Evolutionary conservation across 306 rosid species (phyloP), one percentile per base, ranked within the genome.

Genomic region (Citrullus colocynthis): DNA sequence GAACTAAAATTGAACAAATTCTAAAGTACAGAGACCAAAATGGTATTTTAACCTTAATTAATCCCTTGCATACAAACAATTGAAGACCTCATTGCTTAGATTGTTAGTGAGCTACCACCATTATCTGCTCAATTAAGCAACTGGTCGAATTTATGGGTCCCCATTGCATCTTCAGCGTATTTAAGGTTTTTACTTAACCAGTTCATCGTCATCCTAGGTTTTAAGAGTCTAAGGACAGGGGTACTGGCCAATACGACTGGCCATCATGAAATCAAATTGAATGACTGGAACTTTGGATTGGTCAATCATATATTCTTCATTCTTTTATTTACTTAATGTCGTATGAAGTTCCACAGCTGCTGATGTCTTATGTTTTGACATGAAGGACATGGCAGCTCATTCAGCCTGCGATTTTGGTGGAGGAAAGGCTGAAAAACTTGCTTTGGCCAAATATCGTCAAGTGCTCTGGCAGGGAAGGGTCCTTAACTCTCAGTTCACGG

Each of bases 401-500:
- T 96, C 99, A 20, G 99, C 99, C 78, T 96, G 99, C 41, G 99
- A 96, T 84, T 96, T 96, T 76, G 99, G 99, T 24, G 99, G 99
- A 6, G 99, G 99, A 1, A 91, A 91, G 83, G 97, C 96, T 60
- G 99, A 96, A 78, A 92, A 92, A 41, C 62, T 86, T 79, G 97
- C 99, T 44, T 88, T 96, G 56, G 99, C 98, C 58, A 96, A 92
- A 87, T 96, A 96, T 79, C 85, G 99, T 57, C 97, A 90, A 75
- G 86, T 86, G 59, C 83, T 96, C 83, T 96, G 99, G 98, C 98
- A 94, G 75, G 99, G 99, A 86, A 88, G 99, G 87, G 93, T 96
- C 78, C 92, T 96, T 78, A 96, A 96, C 83, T 92, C 97, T 62
- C 99, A 88, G 88, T 96, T 96, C 88, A 96, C 99, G 0, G 97